Conservation (phyloP, 2,329 filamentous ascomycete genomes). For the Hortaea werneckii region DNA sequence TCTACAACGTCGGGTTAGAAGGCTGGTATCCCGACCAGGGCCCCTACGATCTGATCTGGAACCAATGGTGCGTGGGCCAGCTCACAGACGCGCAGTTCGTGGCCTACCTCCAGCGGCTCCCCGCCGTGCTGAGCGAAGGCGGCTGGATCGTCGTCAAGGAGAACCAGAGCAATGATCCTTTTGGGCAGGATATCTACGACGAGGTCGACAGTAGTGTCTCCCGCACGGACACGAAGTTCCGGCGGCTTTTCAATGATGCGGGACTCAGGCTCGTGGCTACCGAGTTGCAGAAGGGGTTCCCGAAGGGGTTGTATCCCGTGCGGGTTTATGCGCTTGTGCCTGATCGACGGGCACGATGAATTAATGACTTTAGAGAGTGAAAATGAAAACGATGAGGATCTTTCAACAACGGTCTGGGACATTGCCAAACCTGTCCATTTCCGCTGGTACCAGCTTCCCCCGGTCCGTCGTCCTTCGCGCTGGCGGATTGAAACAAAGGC, state of each 20-base stretch:
- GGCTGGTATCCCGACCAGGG: slow-evolving; percentile 46
- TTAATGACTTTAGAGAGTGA: too few relatives aligned
- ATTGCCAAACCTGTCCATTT: too few relatives aligned
- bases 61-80: slow-evolving; percentile 83
- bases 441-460: too few relatives aligned
- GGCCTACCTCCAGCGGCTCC: slow-evolving; percentile 55
- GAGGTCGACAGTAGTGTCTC: slow-evolving; percentile 68
- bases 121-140: slow-evolving; percentile 33
- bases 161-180: slow-evolving; percentile 52
- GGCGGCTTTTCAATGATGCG: slow-evolving; percentile 56
- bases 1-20: slow-evolving; percentile 67
- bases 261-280: slow-evolving; percentile 58
- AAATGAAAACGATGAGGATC: too few relatives aligned
- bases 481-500: too few relatives aligned
- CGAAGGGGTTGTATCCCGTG: slow-evolving; percentile 60
- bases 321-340: slow-evolving; percentile 67
- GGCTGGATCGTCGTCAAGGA: slow-evolving; percentile 68
- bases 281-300: slow-evolving; percentile 65
- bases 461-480: too few relatives aligned
- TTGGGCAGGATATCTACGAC: slow-evolving; percentile 60
- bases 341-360: not conserved
- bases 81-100: slow-evolving; percentile 65
- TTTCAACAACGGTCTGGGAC: too few relatives aligned
- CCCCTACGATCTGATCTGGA: slow-evolving; percentile 74
- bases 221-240: slow-evolving; percentile 63